A percentile compares a stretch with the other conserved stretches of the same genome.
Conservation (phyloP, 75 land plant genomes). For the Sequoiadendron giganteum region DNA sequence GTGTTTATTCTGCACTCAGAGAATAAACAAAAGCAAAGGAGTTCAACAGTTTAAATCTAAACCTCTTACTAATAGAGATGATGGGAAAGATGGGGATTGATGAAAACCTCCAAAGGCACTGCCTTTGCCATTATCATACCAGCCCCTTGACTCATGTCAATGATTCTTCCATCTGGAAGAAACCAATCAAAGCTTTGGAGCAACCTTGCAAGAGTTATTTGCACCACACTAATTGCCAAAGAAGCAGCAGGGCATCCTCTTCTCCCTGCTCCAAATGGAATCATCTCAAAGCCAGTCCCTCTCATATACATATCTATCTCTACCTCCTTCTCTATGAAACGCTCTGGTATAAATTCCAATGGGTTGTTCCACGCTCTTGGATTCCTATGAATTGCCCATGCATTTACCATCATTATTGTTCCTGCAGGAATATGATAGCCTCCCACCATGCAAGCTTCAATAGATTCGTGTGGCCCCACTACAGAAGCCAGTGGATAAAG, state of each 20-base stretch:
- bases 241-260: constrained; percentile 23
- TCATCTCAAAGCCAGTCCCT: constrained; percentile 23
- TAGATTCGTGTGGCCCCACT: no score
- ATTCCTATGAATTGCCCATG: constrained; percentile 23
- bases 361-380: constrained; percentile 12
- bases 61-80: not conserved
- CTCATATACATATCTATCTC: constrained; percentile 10
- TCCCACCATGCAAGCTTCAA: not conserved
- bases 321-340: constrained; percentile 12
- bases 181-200: constrained; percentile 23
- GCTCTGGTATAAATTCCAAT: constrained; percentile 17
- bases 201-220: constrained; percentile 22
- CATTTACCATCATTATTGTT: constrained; percentile 19
- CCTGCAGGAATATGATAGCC: constrained; percentile 20
- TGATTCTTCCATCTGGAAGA: not conserved
- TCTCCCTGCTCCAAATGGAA: constrained; percentile 36
- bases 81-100: not conserved
- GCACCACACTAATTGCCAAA: constrained; percentile 7
- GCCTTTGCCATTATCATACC: not conserved
- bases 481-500: no score
- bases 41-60: no score
- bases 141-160: not conserved
- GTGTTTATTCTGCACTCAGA: no score
- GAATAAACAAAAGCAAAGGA: no score
- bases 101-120: not conserved